A percentile compares a stretch with the other conserved stretches of the same genome.
Evolutionary conservation across 2,329 filamentous ascomycete genomes (phyloP).

Genomic region (Ophiocordyceps sinensis): DNA sequence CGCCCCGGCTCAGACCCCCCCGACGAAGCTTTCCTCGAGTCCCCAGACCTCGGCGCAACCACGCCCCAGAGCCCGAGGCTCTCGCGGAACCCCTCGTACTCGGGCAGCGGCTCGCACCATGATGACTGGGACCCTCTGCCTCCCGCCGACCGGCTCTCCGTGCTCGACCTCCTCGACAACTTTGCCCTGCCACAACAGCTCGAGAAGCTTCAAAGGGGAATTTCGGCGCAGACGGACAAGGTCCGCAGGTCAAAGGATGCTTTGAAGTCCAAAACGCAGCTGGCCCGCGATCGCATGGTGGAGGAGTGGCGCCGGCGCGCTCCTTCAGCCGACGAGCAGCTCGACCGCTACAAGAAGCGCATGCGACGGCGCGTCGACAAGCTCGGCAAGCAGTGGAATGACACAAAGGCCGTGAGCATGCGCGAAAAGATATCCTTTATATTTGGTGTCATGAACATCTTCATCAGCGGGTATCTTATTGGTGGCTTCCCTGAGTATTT

Average conservation of each 20-base stretch:
- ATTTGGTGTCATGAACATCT: constrained; percentile 90
- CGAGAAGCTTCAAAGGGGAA: constrained; percentile 74
- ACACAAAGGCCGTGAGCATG: constrained; percentile 73
- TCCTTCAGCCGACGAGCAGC: constrained; percentile 78
- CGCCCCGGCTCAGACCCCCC: constrained; percentile 24
- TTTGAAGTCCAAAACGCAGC: constrained; percentile 58
- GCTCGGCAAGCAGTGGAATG: constrained; percentile 72
- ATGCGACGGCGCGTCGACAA: constrained; percentile 86
- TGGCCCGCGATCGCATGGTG: constrained; percentile 77
- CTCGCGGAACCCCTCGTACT: constrained; percentile 69
- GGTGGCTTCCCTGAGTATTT: constrained; percentile 76
- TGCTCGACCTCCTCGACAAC: constrained; percentile 91
- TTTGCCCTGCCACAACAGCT: constrained; percentile 79
- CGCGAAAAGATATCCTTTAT: constrained; percentile 96
- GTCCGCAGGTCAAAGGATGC: constrained; percentile 72
- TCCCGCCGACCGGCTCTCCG: constrained; percentile 74
- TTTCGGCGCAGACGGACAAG: constrained; percentile 72
- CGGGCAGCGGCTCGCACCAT: constrained; percentile 71
- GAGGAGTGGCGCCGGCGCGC: constrained; percentile 84
- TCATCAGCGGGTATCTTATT: constrained; percentile 88
- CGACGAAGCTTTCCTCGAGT: constrained; percentile 29
- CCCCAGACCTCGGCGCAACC: constrained; percentile 33
- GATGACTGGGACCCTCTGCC: constrained; percentile 81
- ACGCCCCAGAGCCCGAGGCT: constrained; percentile 38
- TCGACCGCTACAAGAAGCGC: constrained; percentile 76